These are phyloP conservation scores for Plasmodium cynomolgi DNA, from an alignment of 169 alveolate genomes.

Conservation along the genomic window DNA sequence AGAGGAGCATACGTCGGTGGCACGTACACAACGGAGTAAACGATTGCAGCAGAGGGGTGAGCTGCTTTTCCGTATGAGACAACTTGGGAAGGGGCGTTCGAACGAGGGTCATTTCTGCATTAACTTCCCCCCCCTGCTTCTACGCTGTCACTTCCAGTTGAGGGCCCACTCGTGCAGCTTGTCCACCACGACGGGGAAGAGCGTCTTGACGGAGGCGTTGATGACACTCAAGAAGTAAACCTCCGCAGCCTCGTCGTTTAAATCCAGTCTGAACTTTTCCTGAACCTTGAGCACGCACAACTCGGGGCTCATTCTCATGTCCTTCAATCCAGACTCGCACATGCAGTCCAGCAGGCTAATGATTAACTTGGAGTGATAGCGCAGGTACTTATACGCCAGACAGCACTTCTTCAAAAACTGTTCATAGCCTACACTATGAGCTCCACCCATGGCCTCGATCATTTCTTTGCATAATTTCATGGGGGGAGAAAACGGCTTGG, in stretches of 20 bases:
- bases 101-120: too few species aligned
- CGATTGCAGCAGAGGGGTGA: neutral
- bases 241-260: slow-evolving; percentile 92
- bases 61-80: neutral
- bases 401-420: slow-evolving; percentile 85
- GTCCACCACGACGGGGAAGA: slow-evolving; percentile 92
- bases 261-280: slow-evolving; percentile 89
- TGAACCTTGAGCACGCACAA: slow-evolving; percentile 78
- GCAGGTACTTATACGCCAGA: slow-evolving; percentile 84
- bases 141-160: slow-evolving; percentile 84
- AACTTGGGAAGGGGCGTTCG: too few species aligned
- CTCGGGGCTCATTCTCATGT: slow-evolving; percentile 82
- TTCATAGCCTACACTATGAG: slow-evolving; percentile 89
- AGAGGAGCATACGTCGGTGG: neutral
- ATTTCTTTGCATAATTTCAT: slow-evolving; percentile 81
- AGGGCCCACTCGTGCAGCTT: slow-evolving; percentile 92
- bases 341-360: slow-evolving; percentile 91
- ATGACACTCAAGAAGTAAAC: slow-evolving; percentile 87
- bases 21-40: neutral
- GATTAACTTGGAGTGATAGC: slow-evolving; percentile 90
- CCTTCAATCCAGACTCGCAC: slow-evolving; percentile 95
- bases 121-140: too few species aligned
- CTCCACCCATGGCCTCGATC: slow-evolving; percentile 92
- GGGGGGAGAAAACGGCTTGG: slow-evolving; percentile 80
- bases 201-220: slow-evolving; percentile 91